A percentile compares a stretch with the other conserved stretches of the same genome.
Conservation (phyloP, 306 rosid species). For the Quercus robur region DNA sequence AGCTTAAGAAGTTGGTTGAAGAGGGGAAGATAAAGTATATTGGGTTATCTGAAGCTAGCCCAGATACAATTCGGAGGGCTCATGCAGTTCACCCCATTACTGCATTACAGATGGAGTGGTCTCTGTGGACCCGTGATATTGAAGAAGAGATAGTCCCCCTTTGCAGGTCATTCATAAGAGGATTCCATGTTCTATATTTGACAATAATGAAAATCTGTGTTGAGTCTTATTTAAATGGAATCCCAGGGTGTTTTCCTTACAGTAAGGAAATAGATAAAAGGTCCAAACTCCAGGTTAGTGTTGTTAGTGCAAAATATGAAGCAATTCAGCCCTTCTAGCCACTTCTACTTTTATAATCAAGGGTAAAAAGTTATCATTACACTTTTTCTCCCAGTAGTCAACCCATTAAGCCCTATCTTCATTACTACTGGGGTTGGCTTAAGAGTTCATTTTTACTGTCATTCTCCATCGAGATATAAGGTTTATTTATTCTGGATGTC, state of each 20-base stretch:
- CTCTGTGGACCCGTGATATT: slow-evolving; percentile 61
- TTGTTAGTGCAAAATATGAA: not conserved
- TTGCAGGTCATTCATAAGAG: slow-evolving; percentile 39
- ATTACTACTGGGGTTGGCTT: too few relatives aligned
- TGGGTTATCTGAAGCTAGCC: slow-evolving; percentile 56
- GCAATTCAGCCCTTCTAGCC: too few relatives aligned
- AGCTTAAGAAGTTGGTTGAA: slow-evolving; percentile 57
- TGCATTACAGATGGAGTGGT: slow-evolving; percentile 74
- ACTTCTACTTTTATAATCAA: too few relatives aligned
- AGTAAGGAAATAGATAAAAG: too few relatives aligned
- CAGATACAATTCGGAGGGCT: slow-evolving; percentile 61
- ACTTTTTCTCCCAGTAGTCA: too few relatives aligned
- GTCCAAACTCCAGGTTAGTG: too few relatives aligned
- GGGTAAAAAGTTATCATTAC: too few relatives aligned
- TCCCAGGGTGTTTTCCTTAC: too few relatives aligned
- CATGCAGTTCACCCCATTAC: slow-evolving; percentile 73
- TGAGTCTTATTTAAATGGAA: not conserved
- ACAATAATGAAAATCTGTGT: not conserved
- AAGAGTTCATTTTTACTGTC: too few relatives aligned
- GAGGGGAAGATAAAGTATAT: slow-evolving; percentile 65
- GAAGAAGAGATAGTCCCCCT: slow-evolving; percentile 63
- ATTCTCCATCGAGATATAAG: too few relatives aligned
- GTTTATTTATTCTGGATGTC: too few relatives aligned
- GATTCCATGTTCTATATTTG: not conserved
- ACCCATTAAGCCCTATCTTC: too few relatives aligned